These are phyloP conservation scores for Citropsis articulata DNA, from an alignment of 345 rosid species.

Conservation along the genomic window DNA sequence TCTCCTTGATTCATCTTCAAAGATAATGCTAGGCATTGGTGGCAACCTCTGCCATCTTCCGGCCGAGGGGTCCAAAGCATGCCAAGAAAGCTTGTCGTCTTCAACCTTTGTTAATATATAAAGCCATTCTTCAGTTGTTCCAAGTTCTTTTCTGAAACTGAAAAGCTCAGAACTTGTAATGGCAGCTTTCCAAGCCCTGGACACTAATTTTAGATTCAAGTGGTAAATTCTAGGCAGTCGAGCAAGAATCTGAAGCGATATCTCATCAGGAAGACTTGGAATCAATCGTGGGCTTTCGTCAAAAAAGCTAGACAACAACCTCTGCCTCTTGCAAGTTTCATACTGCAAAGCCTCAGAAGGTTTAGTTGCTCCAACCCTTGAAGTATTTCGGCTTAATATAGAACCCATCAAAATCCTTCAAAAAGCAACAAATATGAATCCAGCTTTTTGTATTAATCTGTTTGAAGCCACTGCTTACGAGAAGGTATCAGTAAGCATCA, in stretches of 20 bases:
- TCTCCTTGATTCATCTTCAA: constrained; percentile 52
- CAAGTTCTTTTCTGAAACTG: constrained; percentile 67
- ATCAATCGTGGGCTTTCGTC: constrained; percentile 60
- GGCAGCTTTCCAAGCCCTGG: constrained; percentile 63
- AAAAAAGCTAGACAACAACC: constrained; percentile 13
- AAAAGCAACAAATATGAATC: neutral
- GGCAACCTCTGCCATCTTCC: constrained; percentile 86
- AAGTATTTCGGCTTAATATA: constrained; percentile 4
- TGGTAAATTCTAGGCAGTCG: constrained; percentile 71
- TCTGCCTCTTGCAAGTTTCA: constrained; percentile 49
- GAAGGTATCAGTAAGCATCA: neutral
- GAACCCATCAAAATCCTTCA: constrained; percentile 15
- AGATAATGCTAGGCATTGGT: constrained; percentile 52
- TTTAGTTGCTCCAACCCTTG: neutral
- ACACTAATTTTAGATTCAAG: constrained; percentile 54
- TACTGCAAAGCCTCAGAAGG: constrained; percentile 18
- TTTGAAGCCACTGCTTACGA: neutral
- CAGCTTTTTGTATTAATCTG: constrained; percentile 1
- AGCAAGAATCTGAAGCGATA: constrained; percentile 81
- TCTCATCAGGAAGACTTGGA: constrained; percentile 83
- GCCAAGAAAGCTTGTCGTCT: constrained; percentile 68
- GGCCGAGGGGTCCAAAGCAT: constrained; percentile 77
- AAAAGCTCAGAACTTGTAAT: constrained; percentile 51
- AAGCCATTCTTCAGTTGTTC: constrained; percentile 89
- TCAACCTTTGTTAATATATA: constrained; percentile 71